Evolutionary conservation across 495 filamentous ascomycete genomes (phyloP), one percentile per base, ranked within the genome.

Genomic region (Aspergillus diversus): DNA sequence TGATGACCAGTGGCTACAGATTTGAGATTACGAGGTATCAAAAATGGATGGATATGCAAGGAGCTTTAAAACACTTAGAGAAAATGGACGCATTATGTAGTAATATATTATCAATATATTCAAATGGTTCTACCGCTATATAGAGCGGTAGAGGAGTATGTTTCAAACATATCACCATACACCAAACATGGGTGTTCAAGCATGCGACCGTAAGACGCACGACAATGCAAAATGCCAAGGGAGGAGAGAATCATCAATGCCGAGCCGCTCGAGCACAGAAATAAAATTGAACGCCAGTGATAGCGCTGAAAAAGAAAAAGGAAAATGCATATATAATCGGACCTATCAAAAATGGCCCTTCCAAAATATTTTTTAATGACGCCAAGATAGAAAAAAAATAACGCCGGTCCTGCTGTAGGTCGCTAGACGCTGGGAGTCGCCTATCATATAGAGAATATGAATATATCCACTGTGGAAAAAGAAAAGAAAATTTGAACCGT

Each of bases 361-460:
- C 39, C 5, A 43, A 43, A 43, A 43, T 43, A 27, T 43, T 43
- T 61, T 72, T 78, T 43, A 75, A 78, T 47, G 59, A 79, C 15
- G 73, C 71, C 15, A 69, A 21, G 5, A 17, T 7, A 50, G 16
- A 50, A n/a, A 16, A 50, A 50, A 7, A 17, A 50, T 7, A 50
- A 50, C n/a, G 47, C 47, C 47, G 16, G 5, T 21, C 21, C 21
- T 31, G 47, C 47, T 50, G 27, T 16, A 27, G 8, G 16, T 50
- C 5, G 47, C n/a, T 50, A 27, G 47, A 50, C 47, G 47, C 47
- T 50, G 21, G n/a, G 16, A 9, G 15, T 50, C 16, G 47, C n/a
- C 39, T 3, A 43, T 27, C 21, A 2, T 27, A 27, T 27, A 27
- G 21, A 27, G 21, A 27, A 27, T 27, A 27, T 27, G 21, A 27